These are phyloP conservation scores for Didymellaceae sp. DNA, from an alignment of 2,329 filamentous ascomycete genomes.

Conservation along the genomic window DNA sequence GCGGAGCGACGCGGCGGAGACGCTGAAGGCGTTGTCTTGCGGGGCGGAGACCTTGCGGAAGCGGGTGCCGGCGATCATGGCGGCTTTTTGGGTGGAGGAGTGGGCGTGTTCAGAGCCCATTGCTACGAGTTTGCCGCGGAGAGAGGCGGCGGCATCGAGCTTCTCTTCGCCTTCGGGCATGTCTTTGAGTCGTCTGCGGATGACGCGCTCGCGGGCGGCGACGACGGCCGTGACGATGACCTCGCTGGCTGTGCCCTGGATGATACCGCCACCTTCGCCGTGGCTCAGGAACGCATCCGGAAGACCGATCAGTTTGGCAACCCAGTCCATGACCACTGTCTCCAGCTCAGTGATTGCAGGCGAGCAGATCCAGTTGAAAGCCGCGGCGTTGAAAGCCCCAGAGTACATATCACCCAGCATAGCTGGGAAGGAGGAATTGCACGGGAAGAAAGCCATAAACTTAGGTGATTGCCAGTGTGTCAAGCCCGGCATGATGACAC, in stretches of 20 bases:
- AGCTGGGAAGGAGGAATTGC: constrained; percentile 78
- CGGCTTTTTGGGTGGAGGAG: constrained; percentile 85
- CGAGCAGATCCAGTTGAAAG: constrained; percentile 97
- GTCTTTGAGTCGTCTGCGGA: constrained; percentile 56
- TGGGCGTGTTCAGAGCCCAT: constrained; percentile 81
- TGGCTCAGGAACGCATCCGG: constrained; percentile 77
- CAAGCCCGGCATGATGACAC: constrained; percentile 87
- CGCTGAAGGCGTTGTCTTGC: constrained; percentile 68
- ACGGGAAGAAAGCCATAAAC: constrained; percentile 96
- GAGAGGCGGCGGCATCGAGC: constrained; percentile 67
- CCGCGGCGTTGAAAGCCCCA: constrained; percentile 84
- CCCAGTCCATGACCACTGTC: constrained; percentile 91
- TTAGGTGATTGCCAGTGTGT: constrained; percentile 93
- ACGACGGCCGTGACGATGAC: constrained; percentile 86
- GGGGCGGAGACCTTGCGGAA: constrained; percentile 72
- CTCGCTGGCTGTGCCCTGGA: constrained; percentile 90
- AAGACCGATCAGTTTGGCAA: constrained; percentile 76
- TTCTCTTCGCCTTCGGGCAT: constrained; percentile 45
- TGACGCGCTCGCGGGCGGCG: constrained; percentile 72
- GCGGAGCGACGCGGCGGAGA: constrained; percentile 70
- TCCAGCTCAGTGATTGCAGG: constrained; percentile 93
- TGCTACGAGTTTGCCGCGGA: constrained; percentile 76
- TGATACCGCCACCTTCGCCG: constrained; percentile 85
- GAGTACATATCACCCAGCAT: constrained; percentile 94
- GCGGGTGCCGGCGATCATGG: constrained; percentile 83